A percentile compares a stretch with the other conserved stretches of the same genome.
Evolutionary conservation across 225 moss, liverwort and hornwort species (phyloP).

Genomic region (Ulota crispa): DNA sequence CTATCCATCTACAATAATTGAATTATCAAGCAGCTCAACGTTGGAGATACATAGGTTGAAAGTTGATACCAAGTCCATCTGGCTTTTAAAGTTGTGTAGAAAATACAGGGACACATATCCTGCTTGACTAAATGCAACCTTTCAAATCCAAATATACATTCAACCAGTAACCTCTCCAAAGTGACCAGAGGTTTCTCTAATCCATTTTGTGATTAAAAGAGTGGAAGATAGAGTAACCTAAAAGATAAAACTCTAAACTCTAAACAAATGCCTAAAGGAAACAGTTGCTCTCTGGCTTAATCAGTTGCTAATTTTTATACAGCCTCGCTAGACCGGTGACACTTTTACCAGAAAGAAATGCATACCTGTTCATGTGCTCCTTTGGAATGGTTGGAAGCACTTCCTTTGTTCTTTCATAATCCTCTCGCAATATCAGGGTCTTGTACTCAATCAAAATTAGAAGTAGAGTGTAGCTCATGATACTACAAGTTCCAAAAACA

Average conservation of each 20-base stretch:
- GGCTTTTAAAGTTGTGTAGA: neutral
- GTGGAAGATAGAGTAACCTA: neutral
- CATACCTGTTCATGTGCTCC: conserved; percentile 92
- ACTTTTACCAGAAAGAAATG: neutral
- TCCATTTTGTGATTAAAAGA: neutral
- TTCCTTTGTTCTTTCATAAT: conserved; percentile 79
- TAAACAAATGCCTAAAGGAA: neutral
- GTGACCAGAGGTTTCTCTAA: neutral
- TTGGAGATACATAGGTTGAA: neutral
- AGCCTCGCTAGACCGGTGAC: neutral
- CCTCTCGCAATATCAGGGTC: conserved; percentile 81
- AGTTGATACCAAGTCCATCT: neutral
- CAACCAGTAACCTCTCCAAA: neutral
- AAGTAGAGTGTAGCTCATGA: conserved; percentile 98
- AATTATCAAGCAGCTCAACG: neutral
- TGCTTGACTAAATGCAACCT: neutral
- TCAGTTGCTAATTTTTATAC: neutral
- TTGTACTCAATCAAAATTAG: conserved; percentile 96
- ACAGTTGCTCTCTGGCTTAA: neutral
- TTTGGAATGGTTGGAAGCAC: conserved; percentile 83
- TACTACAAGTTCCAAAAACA: conserved; percentile 44
- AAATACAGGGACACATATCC: neutral
- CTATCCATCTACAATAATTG: neutral
- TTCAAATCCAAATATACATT: neutral
- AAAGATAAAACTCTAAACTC: neutral